Evolutionary conservation across 2,329 filamentous ascomycete genomes (phyloP), one percentile per base, ranked within the genome.

Genomic region (Ascochyta viciae-villosae): DNA sequence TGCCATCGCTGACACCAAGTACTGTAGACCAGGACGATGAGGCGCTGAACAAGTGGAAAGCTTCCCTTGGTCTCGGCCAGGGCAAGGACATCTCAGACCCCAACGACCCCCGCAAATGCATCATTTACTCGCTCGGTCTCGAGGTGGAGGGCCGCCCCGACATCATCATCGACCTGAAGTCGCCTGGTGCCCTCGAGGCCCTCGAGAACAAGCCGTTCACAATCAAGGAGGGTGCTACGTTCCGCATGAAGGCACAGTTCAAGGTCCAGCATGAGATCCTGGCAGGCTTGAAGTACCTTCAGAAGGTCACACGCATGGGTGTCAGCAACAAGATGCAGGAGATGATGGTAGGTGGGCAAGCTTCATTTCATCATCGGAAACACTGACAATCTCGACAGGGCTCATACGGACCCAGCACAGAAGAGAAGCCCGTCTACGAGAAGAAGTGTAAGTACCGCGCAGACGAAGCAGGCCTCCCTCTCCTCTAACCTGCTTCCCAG

Each of bases 201-300:
- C 88, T 99, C 64, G 96, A 96, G 82, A 85, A 91, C 74, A 89
- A 95, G 76, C 95, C 95, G 13, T 99, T 99, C 83, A 94, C 86
- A 74, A 97, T 99, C 82, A 99, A 98, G 85, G 95, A 98, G 79
- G 92, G 92, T 51, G 87, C 89, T 67, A 89, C 87, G 68, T 99
- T 98, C 82, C 91, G 90, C 78, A 98, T 98, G 91, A 92, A 90
- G 76, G 93, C 90, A 55, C 86, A 87, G 60, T 99, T 98, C 85
- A 90, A 93, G 81, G 95, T 99, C 41, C 92, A 99, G 83, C 92
- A 97, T 77, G 90, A 98, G 79, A 94, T 99, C 65, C 85, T 98
- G 51, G 95, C 91, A 68, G 95, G 95, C 41, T 81, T 99, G 74
- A 96, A 97, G 81, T 99, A 98, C 77, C 86, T 99, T 54, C 95